Evolutionary conservation across 2,329 filamentous ascomycete species (phyloP).

Genomic region (Phoma herbarum): DNA sequence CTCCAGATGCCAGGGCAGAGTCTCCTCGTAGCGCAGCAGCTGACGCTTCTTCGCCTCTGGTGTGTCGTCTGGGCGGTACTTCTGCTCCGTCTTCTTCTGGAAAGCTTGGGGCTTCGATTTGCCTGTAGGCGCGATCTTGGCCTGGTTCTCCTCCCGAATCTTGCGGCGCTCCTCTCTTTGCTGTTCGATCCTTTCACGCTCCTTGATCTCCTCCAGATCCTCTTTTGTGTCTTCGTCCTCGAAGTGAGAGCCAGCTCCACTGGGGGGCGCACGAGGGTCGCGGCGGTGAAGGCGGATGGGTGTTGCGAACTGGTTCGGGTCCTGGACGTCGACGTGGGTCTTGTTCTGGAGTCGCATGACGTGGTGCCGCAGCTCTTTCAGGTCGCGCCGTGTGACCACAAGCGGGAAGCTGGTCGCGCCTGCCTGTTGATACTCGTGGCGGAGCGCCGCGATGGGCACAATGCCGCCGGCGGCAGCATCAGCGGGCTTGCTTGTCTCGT

Average conservation of each 20-base stretch:
- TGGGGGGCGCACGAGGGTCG: slow-evolving; percentile 74
- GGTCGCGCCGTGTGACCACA: slow-evolving; percentile 80
- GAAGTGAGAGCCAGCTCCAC: slow-evolving; percentile 50
- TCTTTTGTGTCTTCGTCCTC: slow-evolving; percentile 68
- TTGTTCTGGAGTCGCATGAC: slow-evolving; percentile 79
- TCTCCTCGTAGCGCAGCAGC: slow-evolving; percentile 85
- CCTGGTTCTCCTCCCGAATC: slow-evolving; percentile 84
- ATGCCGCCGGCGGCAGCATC: slow-evolving; percentile 20
- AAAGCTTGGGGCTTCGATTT: slow-evolving; percentile 71
- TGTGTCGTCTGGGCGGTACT: slow-evolving; percentile 81
- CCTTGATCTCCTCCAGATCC: slow-evolving; percentile 71
- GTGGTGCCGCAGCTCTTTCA: slow-evolving; percentile 84
- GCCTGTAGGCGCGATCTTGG: slow-evolving; percentile 87
- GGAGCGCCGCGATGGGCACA: slow-evolving; percentile 34
- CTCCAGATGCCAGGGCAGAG: slow-evolving; percentile 94
- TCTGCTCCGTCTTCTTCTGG: slow-evolving; percentile 84
- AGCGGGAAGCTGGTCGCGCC: slow-evolving; percentile 63
- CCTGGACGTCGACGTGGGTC: slow-evolving; percentile 70
- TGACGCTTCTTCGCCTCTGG: slow-evolving; percentile 74
- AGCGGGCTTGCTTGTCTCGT: slow-evolving; percentile 33
- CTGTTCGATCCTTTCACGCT: slow-evolving; percentile 66
- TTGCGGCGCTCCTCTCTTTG: slow-evolving; percentile 80
- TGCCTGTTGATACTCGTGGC: slow-evolving; percentile 37
- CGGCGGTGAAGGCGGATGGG: slow-evolving; percentile 90
- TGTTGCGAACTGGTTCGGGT: slow-evolving; percentile 84